Evolutionary conservation across 2,329 filamentous ascomycete species (phyloP), one percentile per base, ranked within the genome.

Genomic region (Metarhizium album): DNA sequence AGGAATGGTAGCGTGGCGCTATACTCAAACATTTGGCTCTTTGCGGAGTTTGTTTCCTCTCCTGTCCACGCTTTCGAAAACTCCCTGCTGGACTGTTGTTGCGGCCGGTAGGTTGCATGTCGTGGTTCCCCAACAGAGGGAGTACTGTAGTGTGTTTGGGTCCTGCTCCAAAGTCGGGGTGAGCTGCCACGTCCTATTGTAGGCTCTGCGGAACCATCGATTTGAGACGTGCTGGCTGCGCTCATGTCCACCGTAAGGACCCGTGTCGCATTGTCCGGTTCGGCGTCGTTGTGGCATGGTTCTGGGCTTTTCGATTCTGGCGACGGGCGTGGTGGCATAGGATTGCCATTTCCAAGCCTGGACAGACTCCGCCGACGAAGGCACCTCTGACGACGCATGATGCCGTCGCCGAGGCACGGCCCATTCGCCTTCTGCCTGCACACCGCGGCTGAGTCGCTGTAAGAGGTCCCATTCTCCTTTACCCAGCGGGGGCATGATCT

Each of bases 391-490:
- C 13, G 45, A 58, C 27, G 59, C 60, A 45, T 54, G 48, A 20
- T 53, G 50, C n/a, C 65, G 59, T 45, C 65, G 57, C 20, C 55
- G 22, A 14, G 73, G 72, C 1, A 73, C 55, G 18, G 52, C 57
- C 65, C 71, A 74, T 31, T 70, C 63, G 3, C 54, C 53, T 20
- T 53, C 47, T 46, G 59, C 58, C 9, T 70, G 69, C 24, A 64
- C 64, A 1, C 74, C 79, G 7, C 58, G 54, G 3, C 70, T 70
- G 35, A 84, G 57, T 23, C 64, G 62, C n/a, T 63, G 63, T n/a
- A 84, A 62, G 14, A 72, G 59, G 14, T 82, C 69, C 79, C 79
- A 84, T 58, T 83, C 78, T 18, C 67, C 65, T 27, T 61, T 64
- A 6, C 70, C 70, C 16, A 84, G 52, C 0, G 81, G 81, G n/a